Base-by-base conservation (phyloP, 1,284 basidiomycete genomes). In the Caloboletus inedulis region DNA sequence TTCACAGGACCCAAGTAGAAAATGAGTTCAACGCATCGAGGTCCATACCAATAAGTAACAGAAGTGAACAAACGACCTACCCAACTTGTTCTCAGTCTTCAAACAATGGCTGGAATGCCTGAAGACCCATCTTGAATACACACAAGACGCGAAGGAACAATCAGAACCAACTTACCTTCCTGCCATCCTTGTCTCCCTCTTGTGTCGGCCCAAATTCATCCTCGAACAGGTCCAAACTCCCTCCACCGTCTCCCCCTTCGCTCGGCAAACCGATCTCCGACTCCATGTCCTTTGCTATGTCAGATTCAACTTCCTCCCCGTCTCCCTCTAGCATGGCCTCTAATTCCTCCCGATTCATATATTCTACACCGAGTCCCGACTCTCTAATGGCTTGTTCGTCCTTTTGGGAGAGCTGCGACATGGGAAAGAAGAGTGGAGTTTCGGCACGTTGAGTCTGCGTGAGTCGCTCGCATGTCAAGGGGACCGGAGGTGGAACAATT, bases 21-120 rank as follows among this genome's bases (percentile, higher is more conserved):
- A 45, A 9, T 30, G 3, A 18, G 18, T 40, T 18, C 35, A 34
- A 25, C 19, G 10, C 25, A 3, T 14, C 18, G 27, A 31, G 12
- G 10, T 40, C 21, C 35, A 21, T 35, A 33, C 43, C 43, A 44
- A 30, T 29, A 14, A 9, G 29, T 31, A 40, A 14, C 34, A 41
- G n/a, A 18, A 47, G 10, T 9, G 23, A 29, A 47, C 29, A 16
- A 33, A 18, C 2, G 14, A 41, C 40, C 34, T 31, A 41, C 37
- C 31, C n/a, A 29, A 23, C 10, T 23, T 19, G 7, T 23, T 29
- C 21, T 74, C 64, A 87, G 61, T 87, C 85, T 54, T 85, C 81
- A 59, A 87, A 87, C 23, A 87, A 65, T 34, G 85, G 85, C 57
- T 75, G 77, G 68, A 87, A 87, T 19, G 63, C 59, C 80, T 84